Percentiles rank a stretch among this genome's conserved stretches.
These are phyloP conservation scores for Pseudodiploospora longispora DNA, from an alignment of 2,329 filamentous ascomycete genomes.

Conservation along the genomic window DNA sequence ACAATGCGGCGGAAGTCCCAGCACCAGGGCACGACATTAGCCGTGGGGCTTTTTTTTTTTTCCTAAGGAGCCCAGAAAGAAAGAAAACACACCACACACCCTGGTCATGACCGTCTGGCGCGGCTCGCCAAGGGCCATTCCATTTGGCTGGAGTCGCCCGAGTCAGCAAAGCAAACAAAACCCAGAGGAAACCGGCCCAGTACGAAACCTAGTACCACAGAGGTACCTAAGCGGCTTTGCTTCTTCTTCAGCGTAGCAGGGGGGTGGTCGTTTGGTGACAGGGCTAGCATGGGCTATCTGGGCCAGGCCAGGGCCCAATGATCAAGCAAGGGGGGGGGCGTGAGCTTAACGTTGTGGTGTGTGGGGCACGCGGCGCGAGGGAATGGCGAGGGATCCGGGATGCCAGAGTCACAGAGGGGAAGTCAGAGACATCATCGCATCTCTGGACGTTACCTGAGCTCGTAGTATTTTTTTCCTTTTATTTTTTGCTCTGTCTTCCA, in stretches of 20 bases:
- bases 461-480: too few relatives aligned
- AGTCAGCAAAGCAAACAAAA: slow-evolving; percentile 3
- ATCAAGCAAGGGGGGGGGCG: neutral
- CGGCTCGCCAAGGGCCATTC: neutral
- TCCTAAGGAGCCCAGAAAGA: neutral
- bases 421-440: too few relatives aligned
- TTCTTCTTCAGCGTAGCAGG: slow-evolving; percentile 1
- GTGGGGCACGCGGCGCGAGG: neutral
- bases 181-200: neutral
- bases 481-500: too few relatives aligned
- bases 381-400: too few relatives aligned
- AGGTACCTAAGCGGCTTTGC: slow-evolving; percentile 3
- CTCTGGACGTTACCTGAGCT: too few relatives aligned
- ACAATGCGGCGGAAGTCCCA: slow-evolving; percentile 11
- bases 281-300: slow-evolving; percentile 1
- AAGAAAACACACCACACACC: neutral
- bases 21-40: slow-evolving; percentile 12
- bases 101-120: neutral
- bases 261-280: slow-evolving; percentile 2
- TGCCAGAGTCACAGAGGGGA: too few relatives aligned
- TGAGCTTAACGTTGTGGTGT: neutral
- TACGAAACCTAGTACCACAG: neutral
- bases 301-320: slow-evolving; percentile 2
- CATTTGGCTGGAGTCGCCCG: slow-evolving; percentile 2
- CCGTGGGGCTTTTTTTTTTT: slow-evolving; percentile 8